phyloP scores from a whole-genome alignment of 2,329 filamentous ascomycete genomes.

The Purpureocillium takamizusanense region DNA sequence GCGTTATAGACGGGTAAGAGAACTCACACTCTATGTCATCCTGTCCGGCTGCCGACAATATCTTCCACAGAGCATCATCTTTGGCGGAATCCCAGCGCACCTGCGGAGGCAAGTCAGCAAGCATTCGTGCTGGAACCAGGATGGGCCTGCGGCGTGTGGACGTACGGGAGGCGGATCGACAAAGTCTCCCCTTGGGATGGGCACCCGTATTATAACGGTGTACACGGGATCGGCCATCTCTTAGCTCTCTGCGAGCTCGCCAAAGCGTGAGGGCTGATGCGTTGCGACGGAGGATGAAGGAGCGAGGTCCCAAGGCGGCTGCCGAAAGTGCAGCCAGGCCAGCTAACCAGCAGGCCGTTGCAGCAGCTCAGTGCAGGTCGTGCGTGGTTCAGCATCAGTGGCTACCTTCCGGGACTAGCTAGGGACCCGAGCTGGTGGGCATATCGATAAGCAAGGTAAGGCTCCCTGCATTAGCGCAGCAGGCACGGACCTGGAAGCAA shows the following conservation, averaged over 20 bases:
- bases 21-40: slow-evolving; percentile 77
- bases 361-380: too few relatives aligned
- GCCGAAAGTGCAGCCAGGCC: too few relatives aligned
- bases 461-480: too few relatives aligned
- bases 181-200: slow-evolving; percentile 79
- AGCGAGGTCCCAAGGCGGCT: background rate
- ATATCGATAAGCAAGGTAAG: too few relatives aligned
- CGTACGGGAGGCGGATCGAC: slow-evolving; percentile 79
- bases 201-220: slow-evolving; percentile 82
- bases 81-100: slow-evolving; percentile 83
- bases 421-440: too few relatives aligned
- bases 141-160: slow-evolving; percentile 3
- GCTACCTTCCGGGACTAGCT: too few relatives aligned
- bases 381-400: too few relatives aligned
- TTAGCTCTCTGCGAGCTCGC: background rate
- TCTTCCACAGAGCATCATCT: slow-evolving; percentile 82
- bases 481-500: too few relatives aligned
- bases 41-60: slow-evolving; percentile 73
- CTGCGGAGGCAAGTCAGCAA: slow-evolving; percentile 31
- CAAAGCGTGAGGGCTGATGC: background rate
- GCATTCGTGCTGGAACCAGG: background rate
- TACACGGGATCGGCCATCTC: slow-evolving; percentile 46
- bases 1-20: background rate
- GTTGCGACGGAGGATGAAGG: background rate
- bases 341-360: too few relatives aligned